A percentile compares a stretch with the other conserved stretches of the same genome.
Evolutionary conservation across 202 grass and related monocot species (phyloP).

Genomic region (Miscanthus sacchariflorus): DNA sequence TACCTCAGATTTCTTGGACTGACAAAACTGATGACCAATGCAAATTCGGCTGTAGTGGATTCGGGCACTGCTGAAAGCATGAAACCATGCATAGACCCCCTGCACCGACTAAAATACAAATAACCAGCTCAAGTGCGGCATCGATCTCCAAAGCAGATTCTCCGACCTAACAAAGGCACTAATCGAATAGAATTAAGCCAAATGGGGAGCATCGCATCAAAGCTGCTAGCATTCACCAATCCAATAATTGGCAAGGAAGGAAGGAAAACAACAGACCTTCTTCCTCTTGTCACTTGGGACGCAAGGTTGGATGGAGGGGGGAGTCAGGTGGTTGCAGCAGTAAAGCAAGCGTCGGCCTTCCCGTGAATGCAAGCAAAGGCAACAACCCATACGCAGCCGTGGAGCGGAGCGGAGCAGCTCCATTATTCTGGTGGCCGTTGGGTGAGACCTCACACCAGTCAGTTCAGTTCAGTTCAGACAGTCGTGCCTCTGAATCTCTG

Average conservation of each 20-base stretch:
- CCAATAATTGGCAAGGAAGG: slow-evolving; percentile 42
- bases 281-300: slow-evolving; percentile 44
- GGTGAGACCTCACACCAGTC: slow-evolving; percentile 51
- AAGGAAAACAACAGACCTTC: not conserved
- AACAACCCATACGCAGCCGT: slow-evolving; percentile 20
- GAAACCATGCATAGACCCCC: not conserved
- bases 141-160: slow-evolving; percentile 43
- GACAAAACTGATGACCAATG: not conserved
- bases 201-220: not conserved
- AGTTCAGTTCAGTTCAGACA: not conserved
- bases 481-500: slow-evolving; percentile 30
- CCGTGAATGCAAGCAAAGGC: slow-evolving; percentile 58
- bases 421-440: slow-evolving; percentile 49
- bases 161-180: slow-evolving; percentile 47
- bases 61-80: not conserved
- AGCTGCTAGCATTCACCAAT: slow-evolving; percentile 31
- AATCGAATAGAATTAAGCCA: slow-evolving; percentile 37
- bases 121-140: slow-evolving; percentile 1
- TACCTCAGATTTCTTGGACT: not conserved
- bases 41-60: not conserved
- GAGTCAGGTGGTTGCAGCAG: slow-evolving; percentile 47
- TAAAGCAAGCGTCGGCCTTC: slow-evolving; percentile 47
- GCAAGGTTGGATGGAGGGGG: slow-evolving; percentile 37
- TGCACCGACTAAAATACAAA: slow-evolving; percentile 22
- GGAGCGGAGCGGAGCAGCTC: slow-evolving; percentile 33